These are phyloP conservation scores for Chiua virens DNA, from an alignment of 768 basidiomycete species.

Conservation along the genomic window DNA sequence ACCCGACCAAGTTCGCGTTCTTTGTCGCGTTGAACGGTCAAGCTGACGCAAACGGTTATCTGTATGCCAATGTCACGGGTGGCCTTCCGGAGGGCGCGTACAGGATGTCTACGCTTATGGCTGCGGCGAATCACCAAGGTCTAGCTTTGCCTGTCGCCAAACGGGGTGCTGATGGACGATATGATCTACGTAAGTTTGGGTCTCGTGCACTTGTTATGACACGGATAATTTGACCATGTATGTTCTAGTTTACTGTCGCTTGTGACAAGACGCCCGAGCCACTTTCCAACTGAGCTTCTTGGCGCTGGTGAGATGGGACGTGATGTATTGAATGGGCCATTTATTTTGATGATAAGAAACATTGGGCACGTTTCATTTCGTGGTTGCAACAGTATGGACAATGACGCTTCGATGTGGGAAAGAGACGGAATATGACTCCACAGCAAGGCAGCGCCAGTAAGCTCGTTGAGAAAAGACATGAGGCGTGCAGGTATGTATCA, in stretches of 20 bases:
- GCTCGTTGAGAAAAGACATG: too few relatives aligned
- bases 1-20: conserved; percentile 56
- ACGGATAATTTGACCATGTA: conserved; percentile 1
- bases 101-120: conserved; percentile 43
- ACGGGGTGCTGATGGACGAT: conserved; percentile 42
- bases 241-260: conserved; percentile 26
- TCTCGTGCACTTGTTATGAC: neutral
- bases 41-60: conserved; percentile 43
- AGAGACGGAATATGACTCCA: too few relatives aligned
- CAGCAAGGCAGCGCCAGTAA: too few relatives aligned
- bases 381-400: too few relatives aligned
- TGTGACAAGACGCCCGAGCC: conserved; percentile 11
- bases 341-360: too few relatives aligned
- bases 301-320: too few relatives aligned
- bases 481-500: too few relatives aligned
- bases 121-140: conserved; percentile 48
- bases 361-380: too few relatives aligned
- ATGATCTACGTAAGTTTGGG: conserved; percentile 36
- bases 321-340: too few relatives aligned
- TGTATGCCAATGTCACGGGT: conserved; percentile 47
- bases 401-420: too few relatives aligned
- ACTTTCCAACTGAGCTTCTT: neutral
- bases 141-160: conserved; percentile 36
- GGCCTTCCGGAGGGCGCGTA: conserved; percentile 57
- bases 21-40: conserved; percentile 53